Base-by-base conservation (phyloP, 352 stramenopile genomes). In the Phytophthora fragariae region DNA sequence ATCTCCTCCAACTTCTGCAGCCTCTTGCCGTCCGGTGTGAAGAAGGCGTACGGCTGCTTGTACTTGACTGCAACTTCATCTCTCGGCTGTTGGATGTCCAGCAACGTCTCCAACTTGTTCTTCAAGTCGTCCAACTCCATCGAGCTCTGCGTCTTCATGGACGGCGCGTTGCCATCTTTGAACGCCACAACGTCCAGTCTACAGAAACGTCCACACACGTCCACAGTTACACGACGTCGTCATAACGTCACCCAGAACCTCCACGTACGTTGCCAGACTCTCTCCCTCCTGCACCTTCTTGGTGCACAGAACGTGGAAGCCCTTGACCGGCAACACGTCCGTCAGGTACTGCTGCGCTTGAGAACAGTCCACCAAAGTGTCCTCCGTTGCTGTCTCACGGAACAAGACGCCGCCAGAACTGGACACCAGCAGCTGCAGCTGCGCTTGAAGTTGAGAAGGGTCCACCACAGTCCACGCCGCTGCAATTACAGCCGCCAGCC, bases 11-110 rank as follows among this genome's bases (percentile, higher is more conserved):
- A 49, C 6, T 57, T 55, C 21, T 83, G 76, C 10, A 93, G 50
- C 14, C 70, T 84, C 57, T 76, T 63, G 52, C 88, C 88, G 0
- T 89, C 61, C 0, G 84, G 75, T 12, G 80, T 85, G 72, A 93
- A 93, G 68, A 91, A 89, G 6, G 80, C 85, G 56, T 83, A 88
- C 33, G 81, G 83, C 65, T 94, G 85, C 57, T 94, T 92, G 76
- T 88, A 92, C 70, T 91, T 82, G 44, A 71, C 24, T 1, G 67
- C 60, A 29, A 68, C 8, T 5, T 80, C 69, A 35, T 83, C 74
- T 27, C 63, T 53, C 3, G 81, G 76, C 12, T 14, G 17, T 54
- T 57, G 41, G 44, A 92, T 86, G 15, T 79, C 75, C 31, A 78
- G 24, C 19, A 85, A 58, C 37, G 67, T 53, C 64, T 91, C 80